Percentiles rank a stretch among this genome's conserved stretches.
Conservation (phyloP, 1,284 basidiomycete species). For the Cryptococcus sp. region DNA sequence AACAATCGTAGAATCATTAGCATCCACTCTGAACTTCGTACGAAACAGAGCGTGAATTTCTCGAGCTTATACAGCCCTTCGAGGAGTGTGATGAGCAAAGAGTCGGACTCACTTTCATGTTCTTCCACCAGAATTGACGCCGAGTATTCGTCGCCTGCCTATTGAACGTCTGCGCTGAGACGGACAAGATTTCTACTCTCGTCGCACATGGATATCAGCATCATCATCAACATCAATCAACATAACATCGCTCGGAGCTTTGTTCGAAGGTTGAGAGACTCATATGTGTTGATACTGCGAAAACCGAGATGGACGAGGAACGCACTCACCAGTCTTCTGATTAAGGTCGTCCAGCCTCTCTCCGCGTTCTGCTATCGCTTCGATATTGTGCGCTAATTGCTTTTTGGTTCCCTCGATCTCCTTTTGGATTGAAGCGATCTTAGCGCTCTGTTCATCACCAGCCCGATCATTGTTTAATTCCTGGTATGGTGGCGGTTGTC, state of each 20-base stretch:
- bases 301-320: background rate
- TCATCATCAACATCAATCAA: background rate
- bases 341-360: slow-evolving; percentile 29
- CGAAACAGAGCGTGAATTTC: too few species aligned
- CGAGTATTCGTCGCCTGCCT: slow-evolving; percentile 21
- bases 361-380: slow-evolving; percentile 27
- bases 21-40: background rate
- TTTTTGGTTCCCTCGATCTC: slow-evolving; percentile 22
- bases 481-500: background rate
- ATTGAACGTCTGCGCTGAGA: slow-evolving; percentile 24
- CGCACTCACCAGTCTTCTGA: slow-evolving; percentile 28
- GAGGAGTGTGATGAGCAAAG: background rate
- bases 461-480: background rate
- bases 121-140: slow-evolving; percentile 40
- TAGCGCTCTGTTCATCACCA: slow-evolving; percentile 7
- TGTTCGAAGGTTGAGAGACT: too few species aligned
- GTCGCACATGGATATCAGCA: background rate
- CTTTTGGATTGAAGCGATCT: slow-evolving; percentile 22
- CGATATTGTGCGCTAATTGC: slow-evolving; percentile 27
- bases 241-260: background rate
- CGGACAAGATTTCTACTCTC: slow-evolving; percentile 18
- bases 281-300: too few species aligned
- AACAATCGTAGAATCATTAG: background rate
- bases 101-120: slow-evolving; percentile 29
- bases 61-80: too few species aligned